Base-by-base conservation (phyloP, 192 early-diverging fungal genomes). In the Backusella australiensis region DNA sequence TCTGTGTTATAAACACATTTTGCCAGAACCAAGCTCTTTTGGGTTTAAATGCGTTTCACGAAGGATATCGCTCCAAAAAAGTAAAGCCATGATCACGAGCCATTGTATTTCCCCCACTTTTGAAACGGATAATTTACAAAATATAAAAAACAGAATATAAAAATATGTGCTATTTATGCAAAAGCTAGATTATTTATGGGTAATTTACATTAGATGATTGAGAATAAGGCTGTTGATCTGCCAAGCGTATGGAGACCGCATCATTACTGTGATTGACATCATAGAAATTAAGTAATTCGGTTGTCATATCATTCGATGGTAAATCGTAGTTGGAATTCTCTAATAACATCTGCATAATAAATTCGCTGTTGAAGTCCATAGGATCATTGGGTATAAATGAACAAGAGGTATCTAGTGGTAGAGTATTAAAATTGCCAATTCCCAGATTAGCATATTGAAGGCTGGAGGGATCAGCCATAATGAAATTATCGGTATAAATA, bases 381-480 rank as follows among this genome's bases (percentile, higher is more conserved):
- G 56, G 11, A 63, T 29, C 23, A 9, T 63, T 26, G 56, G 56
- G 56, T 63, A 63, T 63, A 26, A 63, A 63, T 63, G 56, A 63
- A 29, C 56, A 63, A 29, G 23, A 14, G 56, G 56, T 29, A 63
- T 63, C 23, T 63, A 63, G 9, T 8, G 56, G 56, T 63, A 11
- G 23, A 63, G 6, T 63, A 26, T 63, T 8, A 63, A 26, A 63
- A 63, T 63, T 63, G 56, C 56, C 26, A 63, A 63, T 63, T 12
- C 23, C 56, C 56, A 63, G 56, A 63, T 63, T 63, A 63, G 56
- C 56, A 63, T 63, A 63, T 63, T 26, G 56, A 63, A 63, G 23
- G 23, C 11, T 63, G 26, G 56, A 4, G 3, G 23, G 21, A 29
- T 63, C 26, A 63, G 56, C 23, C 23, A 12, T 63, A 63, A 63